These are phyloP conservation scores for Penstemon davidsonii DNA, from an alignment of 257 asterid species.

Conservation along the genomic window DNA sequence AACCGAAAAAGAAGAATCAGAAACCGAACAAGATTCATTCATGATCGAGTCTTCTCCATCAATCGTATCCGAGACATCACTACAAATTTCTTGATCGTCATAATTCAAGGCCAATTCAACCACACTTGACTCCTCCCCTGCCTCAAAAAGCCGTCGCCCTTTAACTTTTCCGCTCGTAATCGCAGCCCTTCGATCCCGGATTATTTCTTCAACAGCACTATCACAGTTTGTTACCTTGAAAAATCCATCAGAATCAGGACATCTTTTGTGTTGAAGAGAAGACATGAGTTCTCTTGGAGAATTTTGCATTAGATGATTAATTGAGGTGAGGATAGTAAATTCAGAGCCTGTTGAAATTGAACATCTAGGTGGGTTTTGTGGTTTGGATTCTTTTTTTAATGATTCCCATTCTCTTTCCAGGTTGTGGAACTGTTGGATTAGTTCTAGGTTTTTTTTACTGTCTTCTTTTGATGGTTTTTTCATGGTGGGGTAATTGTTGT, in stretches of 20 bases:
- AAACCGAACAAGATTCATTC: conserved; percentile 11
- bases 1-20: conserved; percentile 13
- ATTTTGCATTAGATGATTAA: conserved; percentile 23
- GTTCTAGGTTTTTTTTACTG: conserved; percentile 23
- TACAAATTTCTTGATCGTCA: conserved; percentile 11
- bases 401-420: conserved; percentile 35
- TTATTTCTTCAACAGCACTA: conserved; percentile 39
- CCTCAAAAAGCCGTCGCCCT: conserved; percentile 42
- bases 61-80: conserved; percentile 6
- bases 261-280: conserved; percentile 37
- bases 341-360: conserved; percentile 24
- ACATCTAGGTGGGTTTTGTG: not conserved
- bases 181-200: conserved; percentile 46
- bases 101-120: conserved; percentile 16
- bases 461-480: conserved; percentile 36
- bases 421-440: conserved; percentile 26
- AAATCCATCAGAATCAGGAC: conserved; percentile 20
- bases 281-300: conserved; percentile 56
- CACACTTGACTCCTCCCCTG: not conserved
- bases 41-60: conserved; percentile 10
- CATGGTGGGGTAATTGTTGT: conserved; percentile 32
- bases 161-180: conserved; percentile 42
- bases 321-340: not conserved
- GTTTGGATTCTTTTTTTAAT: conserved; percentile 14
- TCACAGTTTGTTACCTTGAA: conserved; percentile 30